Base-by-base conservation (phyloP, 2,329 filamentous ascomycete genomes). In the Nigrograna mackinnonii region DNA sequence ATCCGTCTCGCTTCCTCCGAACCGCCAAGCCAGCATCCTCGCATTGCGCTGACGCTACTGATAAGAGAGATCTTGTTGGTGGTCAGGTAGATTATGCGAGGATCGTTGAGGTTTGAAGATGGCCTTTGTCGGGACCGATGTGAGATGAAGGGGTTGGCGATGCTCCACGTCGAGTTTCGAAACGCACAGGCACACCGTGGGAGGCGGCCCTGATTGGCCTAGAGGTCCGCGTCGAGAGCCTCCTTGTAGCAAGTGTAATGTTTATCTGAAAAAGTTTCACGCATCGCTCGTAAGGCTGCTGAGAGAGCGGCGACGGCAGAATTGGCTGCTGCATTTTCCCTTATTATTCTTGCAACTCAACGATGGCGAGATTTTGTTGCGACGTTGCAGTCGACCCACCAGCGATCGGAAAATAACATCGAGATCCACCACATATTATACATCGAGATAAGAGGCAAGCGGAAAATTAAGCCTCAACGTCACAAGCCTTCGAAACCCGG, bases 131-230 rank as follows among this genome's bases (percentile, higher is more conserved):
- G 22, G 35, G 22, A 33, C 21, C n/a, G 5, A 4, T 12, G 19
- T 31, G 37, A 44, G 19, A 34, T 48, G 47, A 44, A 50, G 40
- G 39, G 40, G 38, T 32, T 32, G 21, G 28, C 37, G 24, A 28
- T 9, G 24, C 24, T 28, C 24, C 24, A 28, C 24, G 24, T 9
- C 24, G 24, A 28, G 48, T 54, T 54, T 54, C 50, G 45, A 41
- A 37, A 47, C 42, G 40, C 35, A 36, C 37, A 42, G 35, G 37
- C 20, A 35, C 12, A 41, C 40, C 6, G 9, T n/a, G 33, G 38
- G 19, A 22, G 26, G 34, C 26, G 13, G 7, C 12, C 3, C 9
- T 30, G 22, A 41, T 41, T 41, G 39, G 39, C 22, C 31, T 18
- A 17, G 22, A 14, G 3, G 16, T 11, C 7, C 32, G 9, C 22